phyloP scores from a whole-genome alignment of 2,329 filamentous ascomycete species.

The Pyricularia sp. region DNA sequence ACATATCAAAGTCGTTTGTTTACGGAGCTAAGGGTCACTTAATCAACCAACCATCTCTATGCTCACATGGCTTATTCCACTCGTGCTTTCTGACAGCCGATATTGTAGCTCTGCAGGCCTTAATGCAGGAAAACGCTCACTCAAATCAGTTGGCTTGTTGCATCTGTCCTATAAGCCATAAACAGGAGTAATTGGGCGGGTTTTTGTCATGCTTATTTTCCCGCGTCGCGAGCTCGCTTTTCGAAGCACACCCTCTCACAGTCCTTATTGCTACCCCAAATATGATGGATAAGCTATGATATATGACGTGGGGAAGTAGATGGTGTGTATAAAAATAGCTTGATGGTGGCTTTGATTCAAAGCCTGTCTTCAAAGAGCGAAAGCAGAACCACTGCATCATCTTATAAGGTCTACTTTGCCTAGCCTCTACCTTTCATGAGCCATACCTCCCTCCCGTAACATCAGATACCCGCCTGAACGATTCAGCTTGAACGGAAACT shows the following conservation, averaged over 20 bases:
- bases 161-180: no score
- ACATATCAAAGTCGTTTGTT: no score
- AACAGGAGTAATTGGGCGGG: neutral
- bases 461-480: neutral
- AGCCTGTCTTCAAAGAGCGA: neutral
- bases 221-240: neutral
- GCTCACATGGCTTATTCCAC: no score
- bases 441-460: neutral
- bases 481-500: neutral
- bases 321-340: neutral
- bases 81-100: no score
- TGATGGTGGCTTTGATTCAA: neutral
- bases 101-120: no score
- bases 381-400: neutral
- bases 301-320: neutral
- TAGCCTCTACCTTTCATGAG: neutral
- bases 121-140: no score
- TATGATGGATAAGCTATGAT: neutral
- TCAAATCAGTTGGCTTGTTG: no score
- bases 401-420: neutral
- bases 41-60: no score
- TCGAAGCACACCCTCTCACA: neutral
- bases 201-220: neutral
- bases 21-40: no score
- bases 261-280: neutral